Conservation (phyloP, 75 land plant species). For the Isoetes taiwanensis region DNA sequence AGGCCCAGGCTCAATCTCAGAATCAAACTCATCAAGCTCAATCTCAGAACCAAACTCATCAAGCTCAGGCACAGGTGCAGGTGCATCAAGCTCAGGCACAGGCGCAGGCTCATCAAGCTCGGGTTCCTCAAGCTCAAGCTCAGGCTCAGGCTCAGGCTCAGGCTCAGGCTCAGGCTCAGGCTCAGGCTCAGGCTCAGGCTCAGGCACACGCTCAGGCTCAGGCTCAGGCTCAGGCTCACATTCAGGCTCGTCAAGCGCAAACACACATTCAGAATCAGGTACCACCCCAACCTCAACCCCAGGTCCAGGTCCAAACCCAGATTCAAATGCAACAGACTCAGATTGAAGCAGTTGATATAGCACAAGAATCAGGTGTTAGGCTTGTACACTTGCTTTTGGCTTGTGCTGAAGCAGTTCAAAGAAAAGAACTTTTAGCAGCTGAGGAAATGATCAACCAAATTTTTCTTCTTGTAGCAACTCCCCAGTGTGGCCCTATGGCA, state of each 20-base stretch:
- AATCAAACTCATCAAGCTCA: too few species aligned
- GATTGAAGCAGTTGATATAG: slow-evolving; percentile 1
- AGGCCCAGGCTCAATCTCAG: too few species aligned
- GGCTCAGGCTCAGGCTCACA: not conserved
- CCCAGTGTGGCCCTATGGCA: slow-evolving; percentile 44
- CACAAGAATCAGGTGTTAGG: slow-evolving; percentile 52
- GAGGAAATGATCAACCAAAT: slow-evolving; percentile 41
- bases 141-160: too few species aligned
- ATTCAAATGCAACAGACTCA: not conserved
- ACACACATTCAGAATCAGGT: not conserved
- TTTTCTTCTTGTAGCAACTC: slow-evolving; percentile 19
- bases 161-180: too few species aligned
- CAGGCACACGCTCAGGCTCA: too few species aligned
- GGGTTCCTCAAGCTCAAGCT: too few species aligned
- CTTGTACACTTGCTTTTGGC: slow-evolving; percentile 65
- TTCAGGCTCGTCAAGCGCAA: not conserved
- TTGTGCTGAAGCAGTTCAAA: slow-evolving; percentile 65
- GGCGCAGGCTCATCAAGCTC: too few species aligned
- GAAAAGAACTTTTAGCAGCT: slow-evolving; percentile 25
- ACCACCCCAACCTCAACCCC: not conserved
- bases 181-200: too few species aligned
- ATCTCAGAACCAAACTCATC: too few species aligned
- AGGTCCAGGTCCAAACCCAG: not conserved
- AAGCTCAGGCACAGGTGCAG: too few species aligned
- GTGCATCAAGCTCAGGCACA: too few species aligned